A percentile compares a stretch with the other conserved stretches of the same genome.
Evolutionary conservation across 2,329 filamentous ascomycete genomes (phyloP).

Genomic region (Alternaria brassicae): DNA sequence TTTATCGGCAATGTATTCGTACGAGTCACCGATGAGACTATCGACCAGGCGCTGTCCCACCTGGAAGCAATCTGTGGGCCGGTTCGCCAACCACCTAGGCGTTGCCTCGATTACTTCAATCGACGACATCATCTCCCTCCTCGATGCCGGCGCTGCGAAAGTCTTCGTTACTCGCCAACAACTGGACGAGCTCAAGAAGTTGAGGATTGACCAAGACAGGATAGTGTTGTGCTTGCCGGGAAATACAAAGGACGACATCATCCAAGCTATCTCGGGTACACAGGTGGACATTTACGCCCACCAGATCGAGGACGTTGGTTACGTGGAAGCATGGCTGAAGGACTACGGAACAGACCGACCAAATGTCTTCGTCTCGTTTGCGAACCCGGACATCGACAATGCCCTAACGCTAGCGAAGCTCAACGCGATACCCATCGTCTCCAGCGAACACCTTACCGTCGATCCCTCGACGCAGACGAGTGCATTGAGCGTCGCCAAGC

Average conservation of each 20-base stretch:
- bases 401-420: constrained; percentile 54
- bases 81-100: constrained; percentile 74
- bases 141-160: constrained; percentile 84
- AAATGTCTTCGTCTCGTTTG: constrained; percentile 60
- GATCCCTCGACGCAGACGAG: constrained; percentile 65
- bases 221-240: constrained; percentile 63
- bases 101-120: constrained; percentile 71
- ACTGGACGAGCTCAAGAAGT: constrained; percentile 62
- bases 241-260: constrained; percentile 52
- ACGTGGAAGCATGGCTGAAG: constrained; percentile 56
- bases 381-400: constrained; percentile 49
- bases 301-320: constrained; percentile 52
- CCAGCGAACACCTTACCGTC: constrained; percentile 73
- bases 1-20: constrained; percentile 67
- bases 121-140: constrained; percentile 78
- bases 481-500: constrained; percentile 69
- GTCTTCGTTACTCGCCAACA: constrained; percentile 80
- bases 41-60: constrained; percentile 59
- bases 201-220: constrained; percentile 62
- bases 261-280: constrained; percentile 51
- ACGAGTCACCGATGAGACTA: constrained; percentile 57
- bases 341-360: constrained; percentile 59
- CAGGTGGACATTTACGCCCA: constrained; percentile 56
- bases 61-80: constrained; percentile 63
- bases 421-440: constrained; percentile 72